These are phyloP conservation scores for Hymenoscyphus occultus DNA, from an alignment of 2,329 filamentous ascomycete genomes.

Conservation along the genomic window DNA sequence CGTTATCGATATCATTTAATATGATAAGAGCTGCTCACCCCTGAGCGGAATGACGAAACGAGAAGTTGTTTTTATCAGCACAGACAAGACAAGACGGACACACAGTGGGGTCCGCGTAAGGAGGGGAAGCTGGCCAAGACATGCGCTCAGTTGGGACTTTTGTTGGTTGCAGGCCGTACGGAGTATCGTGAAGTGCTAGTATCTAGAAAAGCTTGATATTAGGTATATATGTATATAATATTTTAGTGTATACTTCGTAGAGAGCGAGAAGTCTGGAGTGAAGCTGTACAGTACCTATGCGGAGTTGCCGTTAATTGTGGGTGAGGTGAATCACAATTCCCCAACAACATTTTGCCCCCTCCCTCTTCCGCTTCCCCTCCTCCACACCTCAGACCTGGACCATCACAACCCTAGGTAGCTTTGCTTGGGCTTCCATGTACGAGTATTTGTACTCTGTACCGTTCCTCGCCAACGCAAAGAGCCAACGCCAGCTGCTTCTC, in stretches of 20 bases:
- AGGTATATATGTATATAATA: neutral
- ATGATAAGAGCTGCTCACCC: neutral
- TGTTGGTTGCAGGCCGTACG: neutral
- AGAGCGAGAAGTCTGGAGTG: neutral
- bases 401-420: neutral
- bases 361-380: neutral
- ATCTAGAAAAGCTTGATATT: neutral
- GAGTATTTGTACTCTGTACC: neutral
- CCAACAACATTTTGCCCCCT: neutral
- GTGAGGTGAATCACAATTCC: neutral
- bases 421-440: neutral
- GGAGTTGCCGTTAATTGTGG: too few relatives aligned
- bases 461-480: neutral
- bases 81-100: constrained; percentile 11
- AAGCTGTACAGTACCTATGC: neutral
- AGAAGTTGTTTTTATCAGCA: constrained; percentile 8
- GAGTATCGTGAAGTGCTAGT: neutral
- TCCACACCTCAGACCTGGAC: neutral
- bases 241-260: neutral
- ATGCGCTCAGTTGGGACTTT: neutral
- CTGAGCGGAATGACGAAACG: constrained; percentile 6
- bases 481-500: too few relatives aligned
- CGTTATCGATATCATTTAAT: constrained; percentile 1
- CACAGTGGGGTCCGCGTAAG: neutral
- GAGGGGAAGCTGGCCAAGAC: constrained; percentile 6